Evolutionary conservation across 768 basidiomycete species (phyloP).

Genomic region (Phylloporus sp.): DNA sequence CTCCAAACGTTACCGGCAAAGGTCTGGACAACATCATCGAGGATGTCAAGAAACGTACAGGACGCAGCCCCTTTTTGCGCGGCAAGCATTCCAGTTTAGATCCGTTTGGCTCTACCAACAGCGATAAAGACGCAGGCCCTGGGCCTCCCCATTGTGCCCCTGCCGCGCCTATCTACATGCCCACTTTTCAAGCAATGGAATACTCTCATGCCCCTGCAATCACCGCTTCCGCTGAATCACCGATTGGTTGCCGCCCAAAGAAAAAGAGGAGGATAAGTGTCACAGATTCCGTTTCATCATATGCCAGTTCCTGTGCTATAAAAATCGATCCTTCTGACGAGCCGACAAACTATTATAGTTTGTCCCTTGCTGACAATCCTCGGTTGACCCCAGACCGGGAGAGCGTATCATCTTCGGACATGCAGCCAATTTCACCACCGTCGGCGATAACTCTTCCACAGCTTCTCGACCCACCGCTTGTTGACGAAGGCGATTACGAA

Average conservation of each 20-base stretch:
- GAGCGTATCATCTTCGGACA: constrained; percentile 32
- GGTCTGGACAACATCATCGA: constrained; percentile 49
- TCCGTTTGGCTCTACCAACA: constrained; percentile 41
- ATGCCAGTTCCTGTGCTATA: constrained; percentile 26
- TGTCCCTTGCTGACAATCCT: constrained; percentile 27
- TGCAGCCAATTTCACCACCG: constrained; percentile 31
- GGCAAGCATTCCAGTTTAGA: constrained; percentile 50
- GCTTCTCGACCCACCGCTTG: constrained; percentile 22
- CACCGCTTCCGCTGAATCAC: constrained; percentile 28
- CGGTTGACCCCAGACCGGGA: constrained; percentile 32
- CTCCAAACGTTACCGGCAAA: constrained; percentile 44
- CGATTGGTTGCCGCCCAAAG: constrained; percentile 27
- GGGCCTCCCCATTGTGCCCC: constrained; percentile 21
- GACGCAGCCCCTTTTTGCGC: constrained; percentile 45
- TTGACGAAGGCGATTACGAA: constrained; percentile 27
- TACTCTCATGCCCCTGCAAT: constrained; percentile 34
- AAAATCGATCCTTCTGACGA: constrained; percentile 26
- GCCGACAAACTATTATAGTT: constrained; percentile 12
- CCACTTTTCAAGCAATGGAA: constrained; percentile 39
- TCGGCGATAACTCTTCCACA: constrained; percentile 27
- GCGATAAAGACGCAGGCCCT: constrained; percentile 33
- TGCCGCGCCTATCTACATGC: constrained; percentile 36
- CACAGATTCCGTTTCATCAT: constrained; percentile 34
- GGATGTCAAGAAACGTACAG: constrained; percentile 46
- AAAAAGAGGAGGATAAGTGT: constrained; percentile 36